These are phyloP conservation scores for Sarocladium oryzae DNA, from an alignment of 2,329 filamentous ascomycete species.

Conservation along the genomic window DNA sequence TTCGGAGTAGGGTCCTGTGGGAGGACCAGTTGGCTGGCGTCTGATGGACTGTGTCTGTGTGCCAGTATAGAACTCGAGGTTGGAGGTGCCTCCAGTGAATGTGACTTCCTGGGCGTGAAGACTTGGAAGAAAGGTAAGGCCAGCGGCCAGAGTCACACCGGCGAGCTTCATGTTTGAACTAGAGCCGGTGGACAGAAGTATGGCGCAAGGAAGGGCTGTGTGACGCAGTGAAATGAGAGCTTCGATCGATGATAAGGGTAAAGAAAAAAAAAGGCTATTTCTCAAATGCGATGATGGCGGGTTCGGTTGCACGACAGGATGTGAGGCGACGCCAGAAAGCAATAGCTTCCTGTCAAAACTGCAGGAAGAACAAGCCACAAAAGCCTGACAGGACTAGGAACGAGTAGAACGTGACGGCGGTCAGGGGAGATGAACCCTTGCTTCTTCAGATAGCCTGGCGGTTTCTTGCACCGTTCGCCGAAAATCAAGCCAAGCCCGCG, in stretches of 20 bases:
- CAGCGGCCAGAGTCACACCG: slow-evolving; percentile 10
- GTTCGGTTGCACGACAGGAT: background rate
- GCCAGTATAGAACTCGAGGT: slow-evolving; percentile 30
- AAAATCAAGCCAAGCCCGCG: too few species aligned
- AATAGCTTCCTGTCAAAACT: slow-evolving; percentile 6
- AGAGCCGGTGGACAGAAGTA: too few species aligned
- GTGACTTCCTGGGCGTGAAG: slow-evolving; percentile 16
- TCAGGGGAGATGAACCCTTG: background rate
- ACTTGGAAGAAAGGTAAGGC: slow-evolving; percentile 17
- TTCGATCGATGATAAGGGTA: too few species aligned
- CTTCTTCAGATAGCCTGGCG: too few species aligned
- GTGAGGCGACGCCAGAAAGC: too few species aligned
- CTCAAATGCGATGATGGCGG: too few species aligned
- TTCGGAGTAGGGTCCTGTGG: slow-evolving; percentile 39
- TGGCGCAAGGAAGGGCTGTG: too few species aligned
- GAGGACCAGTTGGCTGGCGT: slow-evolving; percentile 24
- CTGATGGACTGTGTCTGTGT: slow-evolving; percentile 31
- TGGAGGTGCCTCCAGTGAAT: slow-evolving; percentile 23
- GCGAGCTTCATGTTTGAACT: background rate
- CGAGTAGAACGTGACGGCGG: slow-evolving; percentile 9
- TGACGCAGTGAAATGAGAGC: too few species aligned
- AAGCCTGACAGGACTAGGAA: background rate
- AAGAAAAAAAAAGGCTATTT: too few species aligned
- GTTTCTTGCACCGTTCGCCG: too few species aligned
- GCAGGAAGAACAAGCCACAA: background rate